Evolutionary conservation across 129 eudicot species (phyloP), one percentile per base, ranked within the genome.

Genomic region (Centaurea solstitialis): DNA sequence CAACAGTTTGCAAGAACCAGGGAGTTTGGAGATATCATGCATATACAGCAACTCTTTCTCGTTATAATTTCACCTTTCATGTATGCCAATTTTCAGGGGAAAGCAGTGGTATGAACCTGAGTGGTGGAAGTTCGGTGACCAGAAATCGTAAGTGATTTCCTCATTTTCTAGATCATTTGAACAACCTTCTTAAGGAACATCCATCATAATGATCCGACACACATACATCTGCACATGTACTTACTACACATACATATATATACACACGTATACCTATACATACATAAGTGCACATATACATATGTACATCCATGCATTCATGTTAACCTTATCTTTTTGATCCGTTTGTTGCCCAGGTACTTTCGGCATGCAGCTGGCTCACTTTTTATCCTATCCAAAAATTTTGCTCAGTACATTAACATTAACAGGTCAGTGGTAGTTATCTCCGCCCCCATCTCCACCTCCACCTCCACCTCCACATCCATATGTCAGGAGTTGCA

Each of bases 121-220:
- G n/a, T 94, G 98, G 98, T 92, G 98, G 98, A 94, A 94, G 84
- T 94, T 94, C 70, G 98, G 98, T 73, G 98, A 92, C 88, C 87
- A 87, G 80, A 90, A 90, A 89, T 80, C 97, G 98, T 94, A 88
- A 91, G 98, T 91, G 64, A 7, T 40, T 77, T 78, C 33, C 40
- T 77, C 45, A n/a, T 71, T 37, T 71, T n/a, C n/a, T 24, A 43
- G 43, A 39, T 15, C 30, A 26, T 40, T 21, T 43, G 9, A 67
- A 64, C 15, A 23, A 23, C 47, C 68, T 23, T 57, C 1, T 57
- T 4, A n/a, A 75, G 22, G 9, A 47, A 28, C 23, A 57, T 11
- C 33, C 26, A 50, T 26, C 37, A 12, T 65, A 38, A 65, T 28
- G 9, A 9, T 39, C 39, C n/a, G 17, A 40, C 80, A 65, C 26